Conservation (phyloP, 1,284 basidiomycete genomes). For the Sphagnurus paluster region DNA sequence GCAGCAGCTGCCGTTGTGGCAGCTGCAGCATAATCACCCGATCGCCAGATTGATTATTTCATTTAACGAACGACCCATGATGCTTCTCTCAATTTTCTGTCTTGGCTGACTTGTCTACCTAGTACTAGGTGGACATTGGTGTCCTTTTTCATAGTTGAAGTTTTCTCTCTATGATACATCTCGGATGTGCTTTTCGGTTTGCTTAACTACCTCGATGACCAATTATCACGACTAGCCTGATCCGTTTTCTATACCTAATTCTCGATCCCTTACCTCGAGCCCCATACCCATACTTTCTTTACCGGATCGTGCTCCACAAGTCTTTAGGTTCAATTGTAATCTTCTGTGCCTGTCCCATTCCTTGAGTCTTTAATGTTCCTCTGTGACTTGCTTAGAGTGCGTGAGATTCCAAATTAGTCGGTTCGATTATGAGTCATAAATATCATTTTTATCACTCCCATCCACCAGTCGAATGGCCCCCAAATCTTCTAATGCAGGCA, state of each 20-base stretch:
- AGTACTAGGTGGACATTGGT: constrained; percentile 39
- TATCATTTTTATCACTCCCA: constrained; percentile 5
- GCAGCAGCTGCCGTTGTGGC: constrained; percentile 49
- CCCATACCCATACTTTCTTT: constrained; percentile 53
- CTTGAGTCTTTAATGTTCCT: background rate
- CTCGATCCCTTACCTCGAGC: constrained; percentile 42
- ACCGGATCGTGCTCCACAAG: constrained; percentile 58
- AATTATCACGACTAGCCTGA: constrained; percentile 55
- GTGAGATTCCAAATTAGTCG: constrained; percentile 10
- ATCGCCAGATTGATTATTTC: constrained; percentile 12
- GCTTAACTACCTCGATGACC: constrained; percentile 39
- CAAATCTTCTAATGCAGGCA: constrained; percentile 51
- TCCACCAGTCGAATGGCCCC: constrained; percentile 29
- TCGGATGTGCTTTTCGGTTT: constrained; percentile 56
- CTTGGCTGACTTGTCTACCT: constrained; percentile 33
- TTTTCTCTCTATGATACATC: constrained; percentile 55
- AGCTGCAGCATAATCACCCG: constrained; percentile 57
- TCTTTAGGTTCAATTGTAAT: constrained; percentile 64
- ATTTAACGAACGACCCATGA: constrained; percentile 55
- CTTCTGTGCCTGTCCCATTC: constrained; percentile 16
- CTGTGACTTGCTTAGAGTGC: background rate
- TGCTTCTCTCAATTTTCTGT: constrained; percentile 39
- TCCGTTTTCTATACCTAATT: constrained; percentile 46
- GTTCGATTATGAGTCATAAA: constrained; percentile 13
- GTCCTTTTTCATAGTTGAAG: constrained; percentile 27